Conservation (phyloP, 1,284 basidiomycete genomes). For the Quambalaria eucalypti region DNA sequence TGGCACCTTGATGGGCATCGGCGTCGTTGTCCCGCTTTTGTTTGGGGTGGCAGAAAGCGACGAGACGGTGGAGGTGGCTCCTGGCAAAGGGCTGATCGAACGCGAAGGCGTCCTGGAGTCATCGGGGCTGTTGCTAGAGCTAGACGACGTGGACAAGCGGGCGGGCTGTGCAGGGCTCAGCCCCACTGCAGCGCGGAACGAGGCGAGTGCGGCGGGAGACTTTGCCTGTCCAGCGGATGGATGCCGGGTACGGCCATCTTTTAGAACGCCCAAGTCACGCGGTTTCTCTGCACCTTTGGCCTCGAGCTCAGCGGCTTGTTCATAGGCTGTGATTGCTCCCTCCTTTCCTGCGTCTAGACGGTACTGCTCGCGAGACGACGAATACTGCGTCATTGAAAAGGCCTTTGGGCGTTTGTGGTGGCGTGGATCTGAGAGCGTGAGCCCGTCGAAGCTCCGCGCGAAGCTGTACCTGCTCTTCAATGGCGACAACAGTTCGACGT, state of each 20-base stretch:
- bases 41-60: too few species aligned
- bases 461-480: background rate
- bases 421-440: background rate
- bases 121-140: background rate
- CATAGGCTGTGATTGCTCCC: background rate
- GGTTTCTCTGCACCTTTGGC: slow-evolving; percentile 1
- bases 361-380: background rate
- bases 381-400: background rate
- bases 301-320: background rate
- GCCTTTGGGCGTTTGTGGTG: background rate
- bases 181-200: background rate
- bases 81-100: background rate
- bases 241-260: slow-evolving; percentile 1
- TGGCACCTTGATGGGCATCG: background rate
- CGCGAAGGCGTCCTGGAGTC: background rate
- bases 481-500: background rate
- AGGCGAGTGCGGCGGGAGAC: background rate
- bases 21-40: background rate
- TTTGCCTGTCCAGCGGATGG: background rate
- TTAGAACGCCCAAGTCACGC: background rate
- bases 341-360: background rate
- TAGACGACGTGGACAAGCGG: background rate
- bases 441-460: background rate
- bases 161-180: background rate
- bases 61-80: background rate